Evolutionary conservation across 345 rosid species (phyloP).

Genomic region (Eucalyptus grandis): DNA sequence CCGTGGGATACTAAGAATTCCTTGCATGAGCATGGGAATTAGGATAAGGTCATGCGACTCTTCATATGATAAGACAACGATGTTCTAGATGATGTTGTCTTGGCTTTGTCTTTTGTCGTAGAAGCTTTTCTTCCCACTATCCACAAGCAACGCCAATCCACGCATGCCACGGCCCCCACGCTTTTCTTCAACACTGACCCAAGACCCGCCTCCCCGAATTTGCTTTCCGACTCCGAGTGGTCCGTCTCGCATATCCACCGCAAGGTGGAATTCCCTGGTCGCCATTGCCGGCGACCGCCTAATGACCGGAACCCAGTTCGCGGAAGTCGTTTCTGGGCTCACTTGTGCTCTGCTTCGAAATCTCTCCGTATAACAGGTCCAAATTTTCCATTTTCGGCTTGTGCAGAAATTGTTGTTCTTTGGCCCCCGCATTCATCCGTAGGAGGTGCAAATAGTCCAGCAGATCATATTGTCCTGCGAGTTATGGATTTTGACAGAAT

Average conservation of each 20-base stretch:
- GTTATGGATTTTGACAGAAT: background rate
- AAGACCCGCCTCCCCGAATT: no score
- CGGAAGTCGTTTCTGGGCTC: slow-evolving; percentile 25
- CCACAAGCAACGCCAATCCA: no score
- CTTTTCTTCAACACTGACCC: no score
- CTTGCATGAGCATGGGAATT: no score
- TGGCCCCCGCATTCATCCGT: background rate
- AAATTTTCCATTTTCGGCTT: background rate
- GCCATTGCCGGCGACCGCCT: slow-evolving; percentile 24
- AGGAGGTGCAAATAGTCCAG: background rate
- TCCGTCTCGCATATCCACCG: slow-evolving; percentile 19
- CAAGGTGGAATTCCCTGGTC: slow-evolving; percentile 23
- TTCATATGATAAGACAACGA: no score
- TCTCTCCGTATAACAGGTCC: slow-evolving; percentile 19
- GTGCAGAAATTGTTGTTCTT: background rate
- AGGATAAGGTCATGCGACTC: no score
- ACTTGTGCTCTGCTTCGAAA: slow-evolving; percentile 24
- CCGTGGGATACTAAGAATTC: no score
- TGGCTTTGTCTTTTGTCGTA: no score
- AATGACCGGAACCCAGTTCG: slow-evolving; percentile 48
- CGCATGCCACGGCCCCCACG: no score
- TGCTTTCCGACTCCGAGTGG: background rate
- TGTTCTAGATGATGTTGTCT: no score
- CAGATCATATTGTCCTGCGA: background rate
- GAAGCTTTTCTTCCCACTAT: no score